phyloP scores from a whole-genome alignment of 2,329 filamentous ascomycete genomes.

The Calonectria honghensis region DNA sequence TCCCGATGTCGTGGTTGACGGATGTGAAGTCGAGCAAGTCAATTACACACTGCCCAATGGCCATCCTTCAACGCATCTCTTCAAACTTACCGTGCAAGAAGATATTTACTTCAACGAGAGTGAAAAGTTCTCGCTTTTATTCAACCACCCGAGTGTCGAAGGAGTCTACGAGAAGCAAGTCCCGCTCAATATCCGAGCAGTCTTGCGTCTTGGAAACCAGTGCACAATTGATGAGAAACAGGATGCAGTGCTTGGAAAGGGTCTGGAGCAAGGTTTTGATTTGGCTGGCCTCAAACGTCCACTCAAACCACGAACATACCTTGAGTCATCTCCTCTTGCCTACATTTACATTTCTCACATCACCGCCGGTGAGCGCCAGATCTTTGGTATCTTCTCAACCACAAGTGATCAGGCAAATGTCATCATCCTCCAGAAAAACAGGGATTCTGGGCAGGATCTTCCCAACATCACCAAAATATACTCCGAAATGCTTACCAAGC shows the following conservation, averaged over 20 bases:
- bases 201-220: conserved; percentile 91
- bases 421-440: conserved; percentile 88
- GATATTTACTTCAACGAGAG: conserved; percentile 89
- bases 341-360: conserved; percentile 97
- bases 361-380: conserved; percentile 90
- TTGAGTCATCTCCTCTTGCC: conserved; percentile 82
- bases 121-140: conserved; percentile 87
- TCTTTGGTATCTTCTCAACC: conserved; percentile 95
- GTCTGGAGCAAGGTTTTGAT: conserved; percentile 95
- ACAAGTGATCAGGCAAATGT: conserved; percentile 87
- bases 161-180: conserved; percentile 98
- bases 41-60: conserved; percentile 96
- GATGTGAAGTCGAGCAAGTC: conserved; percentile 93
- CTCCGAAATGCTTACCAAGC: conserved; percentile 81
- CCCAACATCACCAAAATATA: conserved; percentile 96
- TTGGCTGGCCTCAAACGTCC: conserved; percentile 83
- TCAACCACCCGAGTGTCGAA: conserved; percentile 95
- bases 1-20: conserved; percentile 90
- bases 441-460: conserved; percentile 85
- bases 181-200: conserved; percentile 88
- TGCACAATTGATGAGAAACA: conserved; percentile 96
- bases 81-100: conserved; percentile 93
- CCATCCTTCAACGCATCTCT: conserved; percentile 93
- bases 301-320: conserved; percentile 80
- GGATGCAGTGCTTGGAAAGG: conserved; percentile 91